Evolutionary conservation across 2,329 filamentous ascomycete species (phyloP), one percentile per base, ranked within the genome.

Genomic region (Pestalotiopsis sp.): DNA sequence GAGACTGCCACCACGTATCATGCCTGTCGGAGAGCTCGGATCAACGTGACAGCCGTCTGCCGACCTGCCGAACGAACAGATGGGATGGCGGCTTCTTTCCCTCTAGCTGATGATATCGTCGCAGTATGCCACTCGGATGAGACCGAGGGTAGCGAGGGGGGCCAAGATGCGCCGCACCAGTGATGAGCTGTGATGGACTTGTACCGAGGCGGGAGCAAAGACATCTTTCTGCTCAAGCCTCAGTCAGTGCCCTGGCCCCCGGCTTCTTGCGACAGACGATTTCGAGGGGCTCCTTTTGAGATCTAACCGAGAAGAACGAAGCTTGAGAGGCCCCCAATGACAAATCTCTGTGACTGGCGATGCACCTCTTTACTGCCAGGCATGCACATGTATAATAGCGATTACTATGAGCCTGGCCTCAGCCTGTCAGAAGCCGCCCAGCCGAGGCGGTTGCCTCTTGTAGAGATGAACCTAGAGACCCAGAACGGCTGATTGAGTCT

Each of bases 1-100:
- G 60, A 17, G 24, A 44, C 17, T 20, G 17, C 40, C 44, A 44
- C 24, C 40, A 48, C 40, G 62, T 65, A 56, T 65, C 62, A 65
- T 65, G 62, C 62, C 62, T 55, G 62, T 65, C 62, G 40, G 62
- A 65, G 62, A 65, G 22, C 62, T 65, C 52, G 24, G 48, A 55
- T 65, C 62, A 39, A 14, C 13, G 62, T 55, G 62, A 65, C 62
- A 56, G 30, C 24, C 48, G 20, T 65, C 48, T 65, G 48, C 62
- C 62, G 62, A 65, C 40, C 39, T 65, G 39, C 62, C 62, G 62
- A 65, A 55, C 62, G 40, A 55, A 55, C 39, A 56, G 22, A 65
- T 55, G 48, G 22, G 58, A 61, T 61, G 58, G 58, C 17, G 24
- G 56, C 22, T 26, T 35, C 52, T 35, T 30, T 58, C 10, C 38